These are phyloP conservation scores for Tripterygium wilfordii DNA, from an alignment of 177 flowering plant genomes.

Conservation along the genomic window DNA sequence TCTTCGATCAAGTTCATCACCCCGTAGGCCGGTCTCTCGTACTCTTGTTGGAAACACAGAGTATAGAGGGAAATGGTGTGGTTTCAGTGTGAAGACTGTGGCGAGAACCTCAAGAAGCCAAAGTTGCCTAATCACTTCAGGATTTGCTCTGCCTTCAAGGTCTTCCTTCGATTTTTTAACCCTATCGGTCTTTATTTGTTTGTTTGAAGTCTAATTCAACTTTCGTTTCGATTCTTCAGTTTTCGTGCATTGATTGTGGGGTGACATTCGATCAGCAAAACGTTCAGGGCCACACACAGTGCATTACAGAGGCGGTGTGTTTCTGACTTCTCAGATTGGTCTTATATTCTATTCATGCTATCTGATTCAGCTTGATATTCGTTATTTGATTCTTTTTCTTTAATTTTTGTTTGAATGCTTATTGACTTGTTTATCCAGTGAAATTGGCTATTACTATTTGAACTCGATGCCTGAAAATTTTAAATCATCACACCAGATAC, in stretches of 20 bases:
- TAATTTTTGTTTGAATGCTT: constrained; percentile 11
- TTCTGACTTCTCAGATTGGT: neutral
- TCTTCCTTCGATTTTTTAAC: constrained; percentile 3
- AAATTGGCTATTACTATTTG: no score
- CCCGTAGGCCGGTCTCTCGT: no score
- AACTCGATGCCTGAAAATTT: no score
- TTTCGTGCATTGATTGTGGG: constrained; percentile 97
- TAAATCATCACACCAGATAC: no score
- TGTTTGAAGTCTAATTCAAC: neutral
- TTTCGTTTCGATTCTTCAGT: no score
- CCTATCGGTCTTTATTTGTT: neutral
- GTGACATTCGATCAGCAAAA: constrained; percentile 56
- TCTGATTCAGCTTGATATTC: neutral
- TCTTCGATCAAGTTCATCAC: neutral
- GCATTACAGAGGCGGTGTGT: constrained; percentile 81
- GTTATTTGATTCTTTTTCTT: neutral
- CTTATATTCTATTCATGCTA: no score
- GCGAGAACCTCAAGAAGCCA: constrained; percentile 93
- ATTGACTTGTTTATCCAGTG: no score
- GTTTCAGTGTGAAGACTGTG: constrained; percentile 98
- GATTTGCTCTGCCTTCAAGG: constrained; percentile 79
- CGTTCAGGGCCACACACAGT: constrained; percentile 85
- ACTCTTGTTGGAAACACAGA: neutral
- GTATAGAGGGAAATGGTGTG: constrained; percentile 61
- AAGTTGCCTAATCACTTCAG: constrained; percentile 77